Base-by-base conservation (phyloP, 83 land plant species). In the Thuja plicata region DNA sequence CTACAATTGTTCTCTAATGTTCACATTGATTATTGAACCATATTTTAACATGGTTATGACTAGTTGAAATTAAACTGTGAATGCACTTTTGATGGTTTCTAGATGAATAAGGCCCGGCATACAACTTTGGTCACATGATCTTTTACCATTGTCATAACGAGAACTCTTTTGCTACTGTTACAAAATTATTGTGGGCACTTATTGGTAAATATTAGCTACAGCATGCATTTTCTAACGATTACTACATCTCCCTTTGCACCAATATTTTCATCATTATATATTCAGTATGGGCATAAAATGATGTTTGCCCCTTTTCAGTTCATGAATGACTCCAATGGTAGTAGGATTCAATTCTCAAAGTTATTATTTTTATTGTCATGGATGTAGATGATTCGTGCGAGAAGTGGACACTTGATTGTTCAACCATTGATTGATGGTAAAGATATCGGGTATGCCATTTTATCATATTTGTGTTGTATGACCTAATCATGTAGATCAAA, bases 381-480 rank as follows among this genome's bases (percentile, higher is more conserved):
- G 50, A n/a, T 87, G 80, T 73, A 87, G 88, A 74, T 87, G 88
- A n/a, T 87, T 71, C 86, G 30, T 46, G 88, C 90, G 27, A 88
- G 24, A 54, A 87, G 89, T 84, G 90, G 90, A 55, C 90, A 89
- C 21, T 87, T 81, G n/a, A 74, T 89, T 43, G 90, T 89, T 41
- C 38, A 35, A 74, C 90, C 90, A 60, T 27, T 87, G 52, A 80
- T 89, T 89, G 81, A 89, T 62, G 90, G 89, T 43, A 40, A 87
- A 62, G 89, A 89, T 84, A 86, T 89, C 45, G 90, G 90, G 90
- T 89, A 89, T 38, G 86, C 46, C 6, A 62, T 73, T 54, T 50
- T 40, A 83, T 48, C n/a, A 74, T 73, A 74, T 13, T 34, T 74
- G 78, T 74, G 77, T 52, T 73, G 78, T 34, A 74, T 12, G 38